Base-by-base conservation (phyloP, 2,329 filamentous ascomycete genomes). In the Pseudodiploospora longispora region DNA sequence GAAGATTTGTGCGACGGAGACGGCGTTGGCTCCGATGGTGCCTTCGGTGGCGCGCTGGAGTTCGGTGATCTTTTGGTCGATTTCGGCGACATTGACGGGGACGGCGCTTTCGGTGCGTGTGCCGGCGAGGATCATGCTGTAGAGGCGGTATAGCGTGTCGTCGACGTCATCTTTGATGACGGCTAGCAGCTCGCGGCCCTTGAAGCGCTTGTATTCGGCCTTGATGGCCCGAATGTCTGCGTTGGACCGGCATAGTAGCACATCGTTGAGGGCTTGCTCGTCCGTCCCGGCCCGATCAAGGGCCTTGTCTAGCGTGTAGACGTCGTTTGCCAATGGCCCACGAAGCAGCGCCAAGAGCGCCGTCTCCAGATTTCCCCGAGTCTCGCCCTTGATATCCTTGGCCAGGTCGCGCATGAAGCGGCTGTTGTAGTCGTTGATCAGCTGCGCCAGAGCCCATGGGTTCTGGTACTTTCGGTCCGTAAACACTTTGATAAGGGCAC, bases 221-320 rank as follows among this genome's bases (percentile, higher is more conserved):
- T 30, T 19, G 6, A 66, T 65, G 9, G 60, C 62, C 4, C 56
- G 53, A 1, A 65, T 54, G 34, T 66, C 62, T 3, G 62, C 60
- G 29, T 66, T 66, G 8, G 61, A 63, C 0, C 62, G 62, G 27
- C 59, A 58, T 1, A 65, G 47, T 0, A 66, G 53, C 3, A 64
- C 59, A 10, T 64, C 61, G 7, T 59, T 62, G 5, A 66, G 48
- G 4, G 61, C 58, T 27, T 59, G 57, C 36, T 64, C 58, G 30
- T 66, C 62, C 0, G 61, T 63, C 1, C 60, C 61, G 0, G 54
- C 51, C 0, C 61, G 43, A 1, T 59, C 50, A 2, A 66, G 50
- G 1, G 62, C 56, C 40, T 60, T 60, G 10, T 56, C 51, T 0
- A 66, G 50, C 2, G 53, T 49, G 4, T 48, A 44, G 1, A 57